These are phyloP conservation scores for Scleromitrula shiraiana DNA, from an alignment of 2,329 filamentous ascomycete genomes.

Conservation along the genomic window DNA sequence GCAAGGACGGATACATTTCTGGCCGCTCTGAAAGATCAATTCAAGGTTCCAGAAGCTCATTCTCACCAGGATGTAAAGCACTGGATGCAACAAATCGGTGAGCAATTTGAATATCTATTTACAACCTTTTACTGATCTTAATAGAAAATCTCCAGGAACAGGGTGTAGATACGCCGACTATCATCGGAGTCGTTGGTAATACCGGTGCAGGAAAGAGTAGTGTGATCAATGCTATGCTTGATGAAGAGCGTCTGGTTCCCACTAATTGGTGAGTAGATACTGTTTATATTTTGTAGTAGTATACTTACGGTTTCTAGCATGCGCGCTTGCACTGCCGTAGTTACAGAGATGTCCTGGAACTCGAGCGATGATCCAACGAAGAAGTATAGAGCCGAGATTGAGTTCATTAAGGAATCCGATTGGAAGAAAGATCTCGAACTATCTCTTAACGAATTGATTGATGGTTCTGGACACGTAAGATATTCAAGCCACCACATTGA, in stretches of 20 bases:
- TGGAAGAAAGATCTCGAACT: conserved; percentile 19
- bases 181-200: conserved; percentile 24
- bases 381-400: conserved; percentile 37
- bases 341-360: conserved; percentile 11
- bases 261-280: conserved; percentile 22
- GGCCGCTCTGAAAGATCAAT: conserved; percentile 15
- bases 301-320: not conserved
- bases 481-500: conserved; percentile 8
- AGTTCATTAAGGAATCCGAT: conserved; percentile 17
- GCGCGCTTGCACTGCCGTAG: conserved; percentile 17
- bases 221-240: conserved; percentile 32
- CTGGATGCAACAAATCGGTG: conserved; percentile 24
- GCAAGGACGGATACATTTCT: conserved; percentile 19
- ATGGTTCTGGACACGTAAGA: conserved; percentile 20
- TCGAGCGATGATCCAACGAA: conserved; percentile 26
- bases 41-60: conserved; percentile 11
- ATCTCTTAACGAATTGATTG: conserved; percentile 13
- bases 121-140: conserved; percentile 10
- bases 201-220: conserved; percentile 24
- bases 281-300: not conserved
- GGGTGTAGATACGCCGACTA: conserved; percentile 19
- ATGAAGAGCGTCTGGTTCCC: conserved; percentile 40
- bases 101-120: not conserved
- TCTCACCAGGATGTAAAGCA: conserved; percentile 18
- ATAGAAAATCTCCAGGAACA: conserved; percentile 12